Evolutionary conservation across 2,329 filamentous ascomycete genomes (phyloP).

Genomic region (Pyricularia pennisetigena): DNA sequence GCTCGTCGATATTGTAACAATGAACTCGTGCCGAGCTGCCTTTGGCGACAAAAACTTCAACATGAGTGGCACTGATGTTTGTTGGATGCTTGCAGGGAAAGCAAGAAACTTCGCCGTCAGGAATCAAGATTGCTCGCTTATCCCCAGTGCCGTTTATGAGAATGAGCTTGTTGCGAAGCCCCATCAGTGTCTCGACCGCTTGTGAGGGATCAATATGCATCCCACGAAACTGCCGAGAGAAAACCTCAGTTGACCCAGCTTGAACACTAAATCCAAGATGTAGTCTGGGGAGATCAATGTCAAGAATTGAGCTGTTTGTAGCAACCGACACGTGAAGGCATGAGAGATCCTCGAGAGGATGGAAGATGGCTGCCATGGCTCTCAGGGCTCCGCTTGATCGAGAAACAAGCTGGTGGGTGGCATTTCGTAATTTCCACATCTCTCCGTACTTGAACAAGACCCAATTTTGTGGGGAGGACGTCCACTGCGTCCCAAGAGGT

Average conservation of each 20-base stretch:
- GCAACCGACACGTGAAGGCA: constrained; percentile 24
- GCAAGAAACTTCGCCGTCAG: constrained; percentile 19
- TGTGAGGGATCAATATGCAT: constrained; percentile 38
- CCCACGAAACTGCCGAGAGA: constrained; percentile 38
- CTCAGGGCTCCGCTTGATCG: constrained; percentile 22
- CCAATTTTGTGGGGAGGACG: constrained; percentile 12
- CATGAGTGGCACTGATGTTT: neutral
- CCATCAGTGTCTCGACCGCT: constrained; percentile 34
- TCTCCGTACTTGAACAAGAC: constrained; percentile 7
- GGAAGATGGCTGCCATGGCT: constrained; percentile 21
- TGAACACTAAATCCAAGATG: constrained; percentile 34
- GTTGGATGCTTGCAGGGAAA: neutral
- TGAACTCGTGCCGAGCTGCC: constrained; percentile 19
- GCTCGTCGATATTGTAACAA: constrained; percentile 35
- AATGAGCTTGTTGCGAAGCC: constrained; percentile 38
- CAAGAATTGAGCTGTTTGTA: constrained; percentile 12
- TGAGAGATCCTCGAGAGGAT: constrained; percentile 21
- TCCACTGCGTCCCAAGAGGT: constrained; percentile 16
- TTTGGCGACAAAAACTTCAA: constrained; percentile 13
- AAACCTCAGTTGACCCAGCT: constrained; percentile 16
- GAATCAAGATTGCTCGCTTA: constrained; percentile 23
- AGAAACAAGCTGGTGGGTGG: constrained; percentile 19
- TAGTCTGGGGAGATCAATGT: constrained; percentile 34
- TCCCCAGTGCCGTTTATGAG: constrained; percentile 16
- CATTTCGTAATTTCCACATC: constrained; percentile 15